Base-by-base conservation (phyloP, 2,329 filamentous ascomycete genomes). In the Colletotrichum chlorophyti region DNA sequence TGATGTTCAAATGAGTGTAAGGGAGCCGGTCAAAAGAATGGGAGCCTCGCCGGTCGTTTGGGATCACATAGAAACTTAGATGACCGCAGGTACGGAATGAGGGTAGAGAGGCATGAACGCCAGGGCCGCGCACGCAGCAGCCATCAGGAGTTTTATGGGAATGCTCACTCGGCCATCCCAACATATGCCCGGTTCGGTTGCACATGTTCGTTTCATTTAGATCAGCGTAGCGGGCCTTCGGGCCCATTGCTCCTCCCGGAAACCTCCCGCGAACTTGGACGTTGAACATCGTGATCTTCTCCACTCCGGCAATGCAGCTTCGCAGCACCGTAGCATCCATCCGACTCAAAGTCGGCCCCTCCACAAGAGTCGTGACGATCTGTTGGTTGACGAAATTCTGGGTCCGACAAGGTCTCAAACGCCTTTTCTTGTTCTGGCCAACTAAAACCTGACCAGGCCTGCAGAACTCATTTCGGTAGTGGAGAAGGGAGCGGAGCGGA, bases 141-240 rank as follows among this genome's bases (percentile, higher is more conserved):
- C 26, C 42, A 55, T 8, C 53, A 45, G 31, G 38, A 52, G 38
- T 57, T 52, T 57, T 57, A 45, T 38, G 29, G 38, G 45, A 52
- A 32, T 43, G 29, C 47, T 50, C 29, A n/a, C n/a, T n/a, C n/a
- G n/a, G n/a, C n/a, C n/a, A n/a, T n/a, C n/a, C n/a, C n/a, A n/a
- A n/a, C n/a, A n/a, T n/a, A n/a, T 34, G 21, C 26, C 51, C 51
- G 42, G 41, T 53, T 48, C 24, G 26, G 34, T 19, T 32, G 17
- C 34, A n/a, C 15, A 46, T 10, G 42, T 34, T 34, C 34, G 34
- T 40, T 48, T 48, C 42, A 48, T 53, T 53, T 48, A 35, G 42
- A 47, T 32, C 45, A 27, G 27, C 35, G 21, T 19, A 24, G 26
- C 31, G 41, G 41, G 26, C 15, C 26, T 27, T 15, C 11, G n/a